phyloP scores from a whole-genome alignment of 2,329 filamentous ascomycete genomes.

The Lachnellula cervina region DNA sequence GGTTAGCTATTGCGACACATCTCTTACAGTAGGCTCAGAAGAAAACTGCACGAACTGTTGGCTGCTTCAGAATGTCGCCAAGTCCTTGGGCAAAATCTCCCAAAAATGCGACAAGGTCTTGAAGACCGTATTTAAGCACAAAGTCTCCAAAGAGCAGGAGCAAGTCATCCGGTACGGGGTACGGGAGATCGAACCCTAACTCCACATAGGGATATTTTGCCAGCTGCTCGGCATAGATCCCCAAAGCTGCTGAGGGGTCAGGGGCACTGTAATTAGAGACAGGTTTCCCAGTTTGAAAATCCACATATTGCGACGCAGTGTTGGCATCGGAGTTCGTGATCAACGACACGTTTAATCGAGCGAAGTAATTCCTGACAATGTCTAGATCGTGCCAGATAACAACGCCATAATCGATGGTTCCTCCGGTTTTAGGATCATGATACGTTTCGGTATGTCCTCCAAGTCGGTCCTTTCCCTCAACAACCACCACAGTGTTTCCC shows the following conservation, averaged over 20 bases:
- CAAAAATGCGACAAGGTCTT: conserved; percentile 38
- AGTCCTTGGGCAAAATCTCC: conserved; percentile 40
- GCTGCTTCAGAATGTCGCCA: conserved; percentile 38
- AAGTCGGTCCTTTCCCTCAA: conserved; percentile 36
- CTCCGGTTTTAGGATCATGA: not conserved
- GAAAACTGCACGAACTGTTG: conserved; percentile 25
- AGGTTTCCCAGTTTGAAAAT: conserved; percentile 28
- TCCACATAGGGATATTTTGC: conserved; percentile 32
- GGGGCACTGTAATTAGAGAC: not conserved
- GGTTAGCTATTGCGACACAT: too few species aligned
- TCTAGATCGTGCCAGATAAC: not conserved
- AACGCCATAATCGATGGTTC: not conserved
- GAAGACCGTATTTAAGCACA: conserved; percentile 29
- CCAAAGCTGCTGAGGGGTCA: conserved; percentile 6
- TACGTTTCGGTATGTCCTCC: conserved; percentile 45
- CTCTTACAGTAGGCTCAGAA: too few species aligned
- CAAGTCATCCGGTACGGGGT: conserved; percentile 19
- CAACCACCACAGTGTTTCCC: conserved; percentile 34
- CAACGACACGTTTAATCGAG: not conserved
- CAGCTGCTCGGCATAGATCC: conserved; percentile 20
- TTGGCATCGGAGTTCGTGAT: not conserved
- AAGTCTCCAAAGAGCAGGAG: conserved; percentile 22
- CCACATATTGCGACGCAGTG: conserved; percentile 25
- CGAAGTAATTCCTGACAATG: not conserved
- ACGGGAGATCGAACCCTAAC: conserved; percentile 38